phyloP scores from a whole-genome alignment of 352 stramenopile species.

The Pythium brachiatum region DNA sequence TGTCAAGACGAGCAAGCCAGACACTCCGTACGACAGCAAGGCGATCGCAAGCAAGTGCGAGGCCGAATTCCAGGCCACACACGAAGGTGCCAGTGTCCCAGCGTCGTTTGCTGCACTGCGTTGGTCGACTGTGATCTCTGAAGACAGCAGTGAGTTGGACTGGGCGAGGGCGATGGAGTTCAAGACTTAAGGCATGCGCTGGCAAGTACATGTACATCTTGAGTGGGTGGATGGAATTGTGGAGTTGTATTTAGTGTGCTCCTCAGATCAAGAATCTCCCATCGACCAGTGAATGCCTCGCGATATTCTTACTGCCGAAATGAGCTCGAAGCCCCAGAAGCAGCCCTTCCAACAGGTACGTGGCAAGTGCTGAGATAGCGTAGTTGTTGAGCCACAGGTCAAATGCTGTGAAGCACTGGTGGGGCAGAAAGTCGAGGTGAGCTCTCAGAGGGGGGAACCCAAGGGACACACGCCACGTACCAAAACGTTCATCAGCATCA shows the following conservation, averaged over 20 bases:
- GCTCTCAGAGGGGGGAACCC: neutral
- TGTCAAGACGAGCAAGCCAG: slow-evolving; percentile 31
- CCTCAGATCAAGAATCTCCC: slow-evolving; percentile 60
- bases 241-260: neutral
- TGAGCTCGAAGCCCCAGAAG: slow-evolving; percentile 37
- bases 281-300: slow-evolving; percentile 57
- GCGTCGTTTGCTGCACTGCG: slow-evolving; percentile 65
- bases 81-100: slow-evolving; percentile 27
- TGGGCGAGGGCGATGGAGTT: slow-evolving; percentile 75
- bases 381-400: slow-evolving; percentile 70
- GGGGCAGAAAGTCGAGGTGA: neutral
- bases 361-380: slow-evolving; percentile 56
- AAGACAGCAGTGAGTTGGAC: slow-evolving; percentile 84
- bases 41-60: slow-evolving; percentile 52
- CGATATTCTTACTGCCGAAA: slow-evolving; percentile 49
- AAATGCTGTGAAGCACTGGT: slow-evolving; percentile 63
- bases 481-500: slow-evolving; percentile 88
- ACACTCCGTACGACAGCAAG: slow-evolving; percentile 28
- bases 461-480: slow-evolving; percentile 30
- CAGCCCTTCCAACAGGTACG: slow-evolving; percentile 51
- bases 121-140: slow-evolving; percentile 77
- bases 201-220: neutral
- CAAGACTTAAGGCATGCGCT: slow-evolving; percentile 29
- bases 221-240: neutral
- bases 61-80: slow-evolving; percentile 35